Base-by-base conservation (phyloP, 2,329 filamentous ascomycete species). In the Elsinoe arachidis region DNA sequence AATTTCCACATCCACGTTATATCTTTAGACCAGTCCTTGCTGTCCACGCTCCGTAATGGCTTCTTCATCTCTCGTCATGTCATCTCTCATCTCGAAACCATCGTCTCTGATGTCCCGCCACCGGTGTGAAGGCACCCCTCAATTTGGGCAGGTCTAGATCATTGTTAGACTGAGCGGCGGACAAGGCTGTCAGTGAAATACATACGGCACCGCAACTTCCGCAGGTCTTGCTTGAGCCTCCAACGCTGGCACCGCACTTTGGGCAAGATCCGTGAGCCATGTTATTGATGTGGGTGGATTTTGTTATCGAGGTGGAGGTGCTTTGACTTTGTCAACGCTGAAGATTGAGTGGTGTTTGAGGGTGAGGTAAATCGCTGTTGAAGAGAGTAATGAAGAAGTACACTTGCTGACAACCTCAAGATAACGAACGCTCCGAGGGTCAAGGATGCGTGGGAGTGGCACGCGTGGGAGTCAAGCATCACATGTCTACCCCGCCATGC, bases 121-220 rank as follows among this genome's bases (percentile, higher is more conserved):
- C 11, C 35, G n/a, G 30, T 23, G 41, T 14, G 56, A 7, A n/a
- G 26, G 2, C 7, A 19, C 19, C 19, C n/a, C 34, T 59, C 62
- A 68, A 14, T 63, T 61, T 5, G 66, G 66, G 61, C 66, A 68
- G 21, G 59, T 65, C 66, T 67, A 46, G 11, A 57, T 35, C 15
- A 15, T 15, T 37, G 38, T 23, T 12, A 17, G 3, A 9, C 12
- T 51, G 37, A 58, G 17, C 19, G 5, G n/a, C 17, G 15, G 37
- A 33, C 17, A n/a, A 38, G 23, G 26, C 5, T 10, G 35, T 43
- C 37, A 26, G 11, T n/a, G 15, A 12, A 7, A 35, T 21, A 63
- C 66, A 55, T 59, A 68, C 66, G 17, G 67, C 63, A 54, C 67
- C 67, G 60, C 67, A 68, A 26, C 64, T 65, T 26, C 65, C 59